Evolutionary conservation across 2,329 filamentous ascomycete species (phyloP), one percentile per base, ranked within the genome.

Genomic region (Lachnellula cervina): DNA sequence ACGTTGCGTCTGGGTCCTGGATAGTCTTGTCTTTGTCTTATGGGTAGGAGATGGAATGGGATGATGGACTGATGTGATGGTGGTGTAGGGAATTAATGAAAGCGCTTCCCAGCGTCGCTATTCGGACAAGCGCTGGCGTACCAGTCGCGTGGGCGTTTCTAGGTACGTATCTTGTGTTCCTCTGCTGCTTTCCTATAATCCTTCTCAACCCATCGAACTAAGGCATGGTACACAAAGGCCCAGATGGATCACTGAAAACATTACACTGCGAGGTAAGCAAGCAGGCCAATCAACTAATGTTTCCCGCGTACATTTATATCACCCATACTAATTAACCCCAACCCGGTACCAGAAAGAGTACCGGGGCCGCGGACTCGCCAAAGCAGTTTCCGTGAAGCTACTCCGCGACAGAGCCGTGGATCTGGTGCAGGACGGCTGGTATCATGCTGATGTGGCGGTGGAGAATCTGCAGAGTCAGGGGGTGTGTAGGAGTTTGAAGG

Each of bases 141-240:
- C 76, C 79, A 0, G 71, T 89, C 5, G 82, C 84, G 0, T 90
- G 87, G 87, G 80, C 78, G 0, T 87, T 89, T 37, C 54, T 63
- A 7, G 60, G 60, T 62, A 50, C 40, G 42, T 40, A 32, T 14
- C 0, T 5, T 21, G 16, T 17, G 8, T 17, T 40, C 37, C 5
- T 38, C 37, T 16, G 8, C 14, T 32, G 21, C 3, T 14, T 4
- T 16, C 7, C 17, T 11, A 8, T 32, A 8, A 32, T 32, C 9
- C 8, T 2, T 32, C 28, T 32, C 3, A 11, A 32, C 28, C 2
- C 28, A 11, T 32, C 8, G 28, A 11, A 32, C 28, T 32, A 32
- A 17, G 25, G 19, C 43, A 0, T 44, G 17, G 19, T 2, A 47
- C 1, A 23, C 52, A 63, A 75, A 71, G 83, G 82, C 0, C 72